Evolutionary conservation across 1,284 basidiomycete species (phyloP), one percentile per base, ranked within the genome.

Genomic region (Ceratobasidium sp.): DNA sequence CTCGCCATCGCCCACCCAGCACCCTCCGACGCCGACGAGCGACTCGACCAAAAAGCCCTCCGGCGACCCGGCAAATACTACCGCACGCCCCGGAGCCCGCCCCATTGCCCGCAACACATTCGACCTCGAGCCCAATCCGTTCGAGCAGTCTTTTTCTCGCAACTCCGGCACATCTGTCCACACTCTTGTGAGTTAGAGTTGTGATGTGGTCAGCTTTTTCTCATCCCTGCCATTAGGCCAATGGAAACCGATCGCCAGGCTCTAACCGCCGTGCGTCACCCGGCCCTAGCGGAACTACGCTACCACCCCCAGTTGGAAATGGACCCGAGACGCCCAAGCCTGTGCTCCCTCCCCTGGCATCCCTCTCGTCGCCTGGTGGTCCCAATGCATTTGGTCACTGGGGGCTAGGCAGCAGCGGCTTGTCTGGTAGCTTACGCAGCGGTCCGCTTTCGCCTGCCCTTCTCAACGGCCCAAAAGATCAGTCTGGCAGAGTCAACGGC

Each of bases 381-480:
- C 78, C 79, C 21, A 83, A 83, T 21, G 79, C 83, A 69, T 93
- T 91, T 36, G 62, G 62, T 76, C 81, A 83, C 47, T 95, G 93
- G 91, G 83, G 80, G 23, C 87, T 88, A 36, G 77, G 82, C 7
- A 59, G 57, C 50, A 57, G 60, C 44, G 83, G 84, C 68, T 79
- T 88, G 69, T 79, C 82, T 47, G 89, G 88, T 77, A 95, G 93
- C 0, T 85, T 98, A 30, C 86, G 95, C 53, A 84, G 93, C 0
- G 95, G 95, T 4, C 95, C 95, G 0, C 86, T 98, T 44, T 93
- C 90, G 6, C 95, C 95, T 42, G 95, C 95, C 70, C 96, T 98
- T 91, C 88, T 98, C 69, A 88, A 91, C 36, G 95, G 91, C 14
- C 95, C 95, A 1, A 86, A 89, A 76, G 74, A 75, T 72, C 72